phyloP scores from a whole-genome alignment of 169 alveolate species.

The Cryptosporidium xiaoi region DNA sequence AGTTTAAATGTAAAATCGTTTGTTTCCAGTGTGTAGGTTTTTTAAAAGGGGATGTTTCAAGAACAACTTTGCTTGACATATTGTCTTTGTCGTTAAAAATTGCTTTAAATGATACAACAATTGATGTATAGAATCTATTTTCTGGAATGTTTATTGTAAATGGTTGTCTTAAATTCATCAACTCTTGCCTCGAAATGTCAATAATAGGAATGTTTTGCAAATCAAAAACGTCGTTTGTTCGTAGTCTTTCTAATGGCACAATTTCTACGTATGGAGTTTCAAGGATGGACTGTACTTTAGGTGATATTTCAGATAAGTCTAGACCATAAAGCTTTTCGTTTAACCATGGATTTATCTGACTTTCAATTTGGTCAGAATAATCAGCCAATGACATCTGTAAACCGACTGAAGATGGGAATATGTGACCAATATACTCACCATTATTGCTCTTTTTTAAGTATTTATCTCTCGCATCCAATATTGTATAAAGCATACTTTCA shows the following conservation, averaged over 20 bases:
- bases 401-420: slow-evolving; percentile 62
- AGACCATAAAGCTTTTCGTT: slow-evolving; percentile 72
- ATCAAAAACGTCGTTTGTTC: slow-evolving; percentile 24
- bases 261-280: slow-evolving; percentile 78
- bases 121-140: slow-evolving; percentile 43
- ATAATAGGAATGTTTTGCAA: slow-evolving; percentile 15
- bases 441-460: slow-evolving; percentile 44
- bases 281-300: slow-evolving; percentile 71
- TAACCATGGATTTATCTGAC: slow-evolving; percentile 28
- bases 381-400: slow-evolving; percentile 46
- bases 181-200: slow-evolving; percentile 39
- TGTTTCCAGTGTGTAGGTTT: slow-evolving; percentile 85
- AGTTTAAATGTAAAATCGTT: slow-evolving; percentile 78
- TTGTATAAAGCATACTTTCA: slow-evolving; percentile 91
- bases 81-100: slow-evolving; percentile 6
- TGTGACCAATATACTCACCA: slow-evolving; percentile 42
- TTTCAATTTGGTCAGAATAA: slow-evolving; percentile 13
- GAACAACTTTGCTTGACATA: slow-evolving; percentile 24
- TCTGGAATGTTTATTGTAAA: slow-evolving; percentile 21
- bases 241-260: slow-evolving; percentile 34
- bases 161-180: slow-evolving; percentile 49
- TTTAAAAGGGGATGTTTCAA: slow-evolving; percentile 80
- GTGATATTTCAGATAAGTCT: slow-evolving; percentile 77
- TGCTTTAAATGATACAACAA: slow-evolving; percentile 49
- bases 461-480: slow-evolving; percentile 87